Base-by-base conservation (phyloP, 1,284 basidiomycete genomes). In the Stygiomarasmius scandens region DNA sequence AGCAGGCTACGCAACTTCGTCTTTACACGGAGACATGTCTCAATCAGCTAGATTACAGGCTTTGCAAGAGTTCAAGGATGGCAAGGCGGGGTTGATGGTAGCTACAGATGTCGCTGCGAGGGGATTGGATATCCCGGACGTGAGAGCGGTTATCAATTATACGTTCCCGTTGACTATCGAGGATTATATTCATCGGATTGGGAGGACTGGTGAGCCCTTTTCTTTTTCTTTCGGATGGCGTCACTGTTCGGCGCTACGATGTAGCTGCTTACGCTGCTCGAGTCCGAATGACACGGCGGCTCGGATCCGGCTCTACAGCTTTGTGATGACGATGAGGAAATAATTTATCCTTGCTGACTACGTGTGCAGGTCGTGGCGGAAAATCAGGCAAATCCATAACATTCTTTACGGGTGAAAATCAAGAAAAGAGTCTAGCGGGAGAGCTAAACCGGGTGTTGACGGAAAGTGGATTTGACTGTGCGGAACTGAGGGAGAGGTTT, bases 31-130 rank as follows among this genome's bases (percentile, higher is more conserved):
- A 1, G 96, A 99, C 72, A 83, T 98, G 83, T 84, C 88, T 20
- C 97, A 99, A 74, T 80, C 80, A 27, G 90, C 92, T 50, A 85
- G 97, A 2, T 89, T 95, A 74, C 89, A 92, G 49, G 90, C 93
- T 8, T 79, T 99, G 24, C 91, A 96, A 32, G 85, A 85, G 50
- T 98, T 99, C 81, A 97, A 96, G 74, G 84, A 82, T 24, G 96
- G 95, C 3, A 82, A 80, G 56, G 92, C 89, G 1, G 87, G 90
- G 45, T 72, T 99, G 16, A 81, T 99, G 58, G 96, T 99, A 25
- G 97, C 97, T 3, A 99, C 96, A 8, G 96, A 99, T 71, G 96
- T 99, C 2, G 97, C 97, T 0, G 96, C 96, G 23, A 85, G 96
- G 61, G 97, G 96, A 19, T 78, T 99, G 61, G 96, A 99, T 77